Base-by-base conservation (phyloP, 2,329 filamentous ascomycete genomes). In the Plenodomus biglobosus region DNA sequence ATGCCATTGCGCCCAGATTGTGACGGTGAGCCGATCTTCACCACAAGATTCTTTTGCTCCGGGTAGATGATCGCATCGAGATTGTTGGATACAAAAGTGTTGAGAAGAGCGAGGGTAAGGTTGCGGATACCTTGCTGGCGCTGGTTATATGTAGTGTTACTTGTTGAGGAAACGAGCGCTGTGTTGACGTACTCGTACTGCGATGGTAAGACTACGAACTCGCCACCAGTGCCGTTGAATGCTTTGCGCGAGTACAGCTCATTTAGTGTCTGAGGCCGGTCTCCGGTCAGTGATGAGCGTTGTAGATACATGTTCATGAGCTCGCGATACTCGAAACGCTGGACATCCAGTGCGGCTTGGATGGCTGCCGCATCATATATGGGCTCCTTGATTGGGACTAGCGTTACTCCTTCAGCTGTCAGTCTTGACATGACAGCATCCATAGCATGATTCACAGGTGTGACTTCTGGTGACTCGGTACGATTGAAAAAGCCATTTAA, bases 1-100 rank as follows among this genome's bases (percentile, higher is more conserved):
- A 82, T 79, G 2, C 80, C 80, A 54, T 83, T 87, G 2, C 84
- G 73, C 1, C 83, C 83, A n/a, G 71, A 71, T 67, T 87, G 84
- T 0, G 76, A 79, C 0, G 78, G 73, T 1, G 77, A 76, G 2
- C 82, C 83, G 19, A 85, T 66, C 38, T 78, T 76, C 2, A 85
- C 82, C 5, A 84, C 81, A 1, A 86, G 76, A 44, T 85, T 85
- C 60, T 78, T 79, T 59, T 87, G 84, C 61, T 86, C 79, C 0
- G 84, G 84, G 65, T 86, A 87, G 56, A 85, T 78, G 30, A 86
- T 58, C 0, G 79, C 83, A 60, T 85, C 80, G 13, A 87, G 72
- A 0, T 66, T 50, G 52, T 82, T 70, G 0, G 59, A 47, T 0
- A 69, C 62, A 50, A 86, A 84, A 0, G 80, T 82, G 2, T 66